Conservation (phyloP, 768 basidiomycete genomes). For the Ramaria rubella region DNA sequence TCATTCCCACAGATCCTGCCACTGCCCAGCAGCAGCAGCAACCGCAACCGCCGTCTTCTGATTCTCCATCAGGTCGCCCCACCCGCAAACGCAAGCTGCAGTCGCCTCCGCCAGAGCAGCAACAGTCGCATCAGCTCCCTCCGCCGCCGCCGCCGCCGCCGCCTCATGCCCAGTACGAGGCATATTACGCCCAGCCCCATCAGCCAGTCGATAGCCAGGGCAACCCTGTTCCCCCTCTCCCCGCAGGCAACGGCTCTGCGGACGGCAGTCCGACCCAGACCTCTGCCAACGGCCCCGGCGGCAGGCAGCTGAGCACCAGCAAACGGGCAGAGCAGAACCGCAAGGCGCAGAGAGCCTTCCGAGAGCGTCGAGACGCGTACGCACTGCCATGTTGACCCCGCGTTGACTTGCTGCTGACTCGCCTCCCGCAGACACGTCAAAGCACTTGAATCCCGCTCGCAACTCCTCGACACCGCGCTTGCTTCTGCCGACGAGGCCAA, state of each 20-base stretch:
- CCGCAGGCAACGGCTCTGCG: conserved; percentile 30
- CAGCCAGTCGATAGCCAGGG: conserved; percentile 35
- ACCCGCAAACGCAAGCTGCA: conserved; percentile 68
- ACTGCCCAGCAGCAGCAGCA: conserved; percentile 12
- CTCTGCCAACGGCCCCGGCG: conserved; percentile 18
- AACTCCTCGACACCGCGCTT: conserved; percentile 78
- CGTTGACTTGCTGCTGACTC: not conserved
- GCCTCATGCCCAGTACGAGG: conserved; percentile 29
- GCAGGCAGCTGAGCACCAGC: conserved; percentile 63
- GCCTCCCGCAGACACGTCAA: conserved; percentile 52
- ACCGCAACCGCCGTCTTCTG: conserved; percentile 11
- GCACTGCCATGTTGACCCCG: conserved; percentile 24
- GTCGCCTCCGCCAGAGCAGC: conserved; percentile 29
- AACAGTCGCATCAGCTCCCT: conserved; percentile 24
- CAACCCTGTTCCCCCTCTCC: conserved; percentile 26
- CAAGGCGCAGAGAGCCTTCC: conserved; percentile 87
- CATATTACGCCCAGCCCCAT: conserved; percentile 51
- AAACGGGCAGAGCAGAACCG: conserved; percentile 93
- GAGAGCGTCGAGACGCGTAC: conserved; percentile 85
- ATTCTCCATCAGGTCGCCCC: conserved; percentile 36
- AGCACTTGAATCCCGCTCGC: conserved; percentile 77
- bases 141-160: conserved; percentile 29
- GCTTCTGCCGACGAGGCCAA: conserved; percentile 85
- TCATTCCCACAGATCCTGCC: conserved; percentile 5
- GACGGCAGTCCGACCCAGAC: conserved; percentile 10